These are phyloP conservation scores for Vinca minor DNA, from an alignment of 257 asterid genomes.

Conservation along the genomic window DNA sequence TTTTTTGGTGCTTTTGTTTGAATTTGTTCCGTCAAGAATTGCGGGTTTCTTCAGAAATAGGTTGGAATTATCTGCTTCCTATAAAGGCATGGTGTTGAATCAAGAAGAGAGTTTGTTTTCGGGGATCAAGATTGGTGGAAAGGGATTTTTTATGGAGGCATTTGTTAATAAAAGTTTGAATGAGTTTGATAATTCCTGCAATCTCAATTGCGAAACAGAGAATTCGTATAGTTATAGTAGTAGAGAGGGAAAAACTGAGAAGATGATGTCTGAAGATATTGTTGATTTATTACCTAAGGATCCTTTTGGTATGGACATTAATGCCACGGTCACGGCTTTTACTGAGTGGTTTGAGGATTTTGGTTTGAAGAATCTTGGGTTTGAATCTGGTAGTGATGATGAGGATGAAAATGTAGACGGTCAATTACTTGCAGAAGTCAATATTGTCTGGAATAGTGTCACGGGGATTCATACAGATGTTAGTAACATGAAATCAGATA, in stretches of 20 bases:
- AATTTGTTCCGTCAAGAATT: slow-evolving; percentile 17
- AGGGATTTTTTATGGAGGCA: too few species aligned
- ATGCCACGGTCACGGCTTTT: slow-evolving; percentile 33
- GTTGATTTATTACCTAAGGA: slow-evolving; percentile 57
- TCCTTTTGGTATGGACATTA: slow-evolving; percentile 51
- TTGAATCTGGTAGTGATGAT: slow-evolving; percentile 27
- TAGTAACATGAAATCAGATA: slow-evolving; percentile 20
- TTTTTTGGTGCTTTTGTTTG: slow-evolving; percentile 23
- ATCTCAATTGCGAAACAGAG: too few species aligned
- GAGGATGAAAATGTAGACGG: slow-evolving; percentile 25
- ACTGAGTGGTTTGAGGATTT: slow-evolving; percentile 49
- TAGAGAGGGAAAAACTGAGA: slow-evolving; percentile 28
- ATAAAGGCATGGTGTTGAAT: too few species aligned
- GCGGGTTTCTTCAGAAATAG: slow-evolving; percentile 25
- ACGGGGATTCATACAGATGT: slow-evolving; percentile 27
- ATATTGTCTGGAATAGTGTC: slow-evolving; percentile 31
- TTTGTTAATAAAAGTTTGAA: slow-evolving; percentile 20
- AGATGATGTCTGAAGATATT: slow-evolving; percentile 30
- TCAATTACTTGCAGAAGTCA: slow-evolving; percentile 27
- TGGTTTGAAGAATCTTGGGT: slow-evolving; percentile 28
- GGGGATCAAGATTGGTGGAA: too few species aligned
- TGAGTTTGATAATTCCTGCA: slow-evolving; percentile 22
- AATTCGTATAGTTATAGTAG: too few species aligned
- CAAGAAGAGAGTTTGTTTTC: too few species aligned
- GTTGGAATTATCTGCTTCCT: too few species aligned